Conservation (phyloP, 805 yeast genomes). For the Yamadazyma akitaensis region DNA sequence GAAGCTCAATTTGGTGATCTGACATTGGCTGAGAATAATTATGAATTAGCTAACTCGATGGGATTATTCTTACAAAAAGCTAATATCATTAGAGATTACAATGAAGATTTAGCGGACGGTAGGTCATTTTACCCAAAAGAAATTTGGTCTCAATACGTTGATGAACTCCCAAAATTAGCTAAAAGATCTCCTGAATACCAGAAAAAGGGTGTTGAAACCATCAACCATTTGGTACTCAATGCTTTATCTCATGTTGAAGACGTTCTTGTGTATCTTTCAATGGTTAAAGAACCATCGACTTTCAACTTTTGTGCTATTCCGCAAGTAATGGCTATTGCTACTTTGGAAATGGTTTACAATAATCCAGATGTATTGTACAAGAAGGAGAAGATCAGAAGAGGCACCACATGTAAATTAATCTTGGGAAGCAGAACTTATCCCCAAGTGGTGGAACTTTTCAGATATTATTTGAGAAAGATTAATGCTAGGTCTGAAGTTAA, state of each 20-base stretch:
- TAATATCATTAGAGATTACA: constrained; percentile 91
- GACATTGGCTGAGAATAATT: constrained; percentile 45
- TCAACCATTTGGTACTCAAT: constrained; percentile 75
- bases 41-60: constrained; percentile 74
- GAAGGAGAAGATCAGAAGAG: constrained; percentile 87
- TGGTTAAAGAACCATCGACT: constrained; percentile 73
- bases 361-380: constrained; percentile 68
- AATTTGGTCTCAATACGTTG: constrained; percentile 83
- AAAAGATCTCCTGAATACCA: constrained; percentile 30
- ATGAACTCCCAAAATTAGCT: constrained; percentile 55
- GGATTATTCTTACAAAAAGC: constrained; percentile 95
- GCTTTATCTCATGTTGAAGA: constrained; percentile 77
- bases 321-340: constrained; percentile 98
- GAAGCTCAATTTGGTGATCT: constrained; percentile 67
- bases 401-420: constrained; percentile 76
- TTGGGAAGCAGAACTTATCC: constrained; percentile 69
- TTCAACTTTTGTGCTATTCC: constrained; percentile 97
- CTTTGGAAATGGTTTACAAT: constrained; percentile 79
- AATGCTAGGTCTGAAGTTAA: constrained; percentile 74
- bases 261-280: constrained; percentile 69
- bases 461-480: constrained; percentile 66
- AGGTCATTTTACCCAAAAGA: constrained; percentile 96
- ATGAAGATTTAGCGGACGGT: constrained; percentile 88
- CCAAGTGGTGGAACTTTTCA: constrained; percentile 75
- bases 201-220: constrained; percentile 66